These are phyloP conservation scores for Epithele typhae DNA, from an alignment of 768 basidiomycete genomes.

Conservation along the genomic window DNA sequence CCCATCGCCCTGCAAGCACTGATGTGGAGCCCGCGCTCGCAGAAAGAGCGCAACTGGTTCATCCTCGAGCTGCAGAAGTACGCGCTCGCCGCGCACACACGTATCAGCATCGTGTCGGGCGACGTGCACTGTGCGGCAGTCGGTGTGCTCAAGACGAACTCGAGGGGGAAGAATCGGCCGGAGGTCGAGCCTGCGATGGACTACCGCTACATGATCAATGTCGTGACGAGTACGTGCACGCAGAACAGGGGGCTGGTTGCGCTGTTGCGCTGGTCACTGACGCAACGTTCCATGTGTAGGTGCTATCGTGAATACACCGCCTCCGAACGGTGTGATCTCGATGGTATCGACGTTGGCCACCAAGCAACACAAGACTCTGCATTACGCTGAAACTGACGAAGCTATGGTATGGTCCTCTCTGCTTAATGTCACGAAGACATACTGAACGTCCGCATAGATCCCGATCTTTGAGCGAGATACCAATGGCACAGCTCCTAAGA, in stretches of 20 bases:
- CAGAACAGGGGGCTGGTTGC: neutral
- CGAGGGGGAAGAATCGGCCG: constrained; percentile 40
- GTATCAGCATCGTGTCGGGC: constrained; percentile 86
- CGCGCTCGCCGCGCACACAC: constrained; percentile 54
- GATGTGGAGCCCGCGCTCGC: constrained; percentile 14
- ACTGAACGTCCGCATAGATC: constrained; percentile 38
- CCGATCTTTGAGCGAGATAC: constrained; percentile 77
- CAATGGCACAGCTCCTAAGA: constrained; percentile 69
- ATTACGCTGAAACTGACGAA: constrained; percentile 80
- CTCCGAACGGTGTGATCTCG: constrained; percentile 66
- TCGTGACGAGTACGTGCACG: constrained; percentile 62
- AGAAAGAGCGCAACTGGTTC: constrained; percentile 91
- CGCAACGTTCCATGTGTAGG: constrained; percentile 31
- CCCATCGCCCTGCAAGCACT: neutral
- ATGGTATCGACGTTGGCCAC: constrained; percentile 79
- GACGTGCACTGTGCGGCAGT: constrained; percentile 94
- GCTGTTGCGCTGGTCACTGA: neutral
- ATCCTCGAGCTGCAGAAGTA: constrained; percentile 75
- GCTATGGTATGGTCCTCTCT: constrained; percentile 54
- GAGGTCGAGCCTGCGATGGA: constrained; percentile 56
- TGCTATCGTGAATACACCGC: constrained; percentile 98
- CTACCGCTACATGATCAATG: constrained; percentile 86
- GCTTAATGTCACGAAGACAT: neutral
- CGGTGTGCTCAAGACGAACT: constrained; percentile 68
- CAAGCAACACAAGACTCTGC: constrained; percentile 85